Base-by-base conservation (phyloP, 2,329 filamentous ascomycete genomes). In the Fusarium staphyleae region DNA sequence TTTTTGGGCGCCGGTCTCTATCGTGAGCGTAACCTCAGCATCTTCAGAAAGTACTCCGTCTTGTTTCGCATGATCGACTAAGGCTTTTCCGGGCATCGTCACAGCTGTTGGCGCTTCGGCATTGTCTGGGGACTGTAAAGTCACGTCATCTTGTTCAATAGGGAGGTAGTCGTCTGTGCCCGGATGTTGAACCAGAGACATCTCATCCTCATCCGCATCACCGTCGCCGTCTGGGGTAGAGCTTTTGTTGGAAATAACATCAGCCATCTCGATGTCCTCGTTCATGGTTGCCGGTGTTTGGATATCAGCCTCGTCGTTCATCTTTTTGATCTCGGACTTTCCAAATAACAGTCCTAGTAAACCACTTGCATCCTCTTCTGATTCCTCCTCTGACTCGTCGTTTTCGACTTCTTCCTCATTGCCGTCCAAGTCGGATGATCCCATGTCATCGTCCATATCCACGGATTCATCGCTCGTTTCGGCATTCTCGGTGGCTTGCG, bases 381-480 rank as follows among this genome's bases (percentile, higher is more conserved):
- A 74, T 9, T 77, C 76, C 3, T 74, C 76, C 3, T 76, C 75
- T 18, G 74, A 75, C 8, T 77, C 78, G 5, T 79, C 79, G 3
- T 78, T 79, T 4, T 73, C 74, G 2, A 72, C 70, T 26, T 74
- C 76, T 37, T 75, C 78, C 14, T 79, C 76, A 13, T 75, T 76
- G 43, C 62, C 67, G 7, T 59, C 72, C 67, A 77, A 76, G 36
- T 87, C 83, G 22, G 80, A 83, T 3, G 84, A 85, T 3, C 82
- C 84, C 61, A 86, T 73, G 50, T 87, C 85, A 53, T 87, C 85
- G 59, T 88, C 85, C 85, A 88, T 88, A 63, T 87, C 84, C 16
- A 87, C 75, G 2, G 86, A 87, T 67, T 88, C 85, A 59, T 88
- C 86, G 35, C 80, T 83, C 4, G 80, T 85, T 8, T 85, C 83